Evolutionary conservation across 2,329 filamentous ascomycete species (phyloP).

Genomic region (Huntiella omanensis): DNA sequence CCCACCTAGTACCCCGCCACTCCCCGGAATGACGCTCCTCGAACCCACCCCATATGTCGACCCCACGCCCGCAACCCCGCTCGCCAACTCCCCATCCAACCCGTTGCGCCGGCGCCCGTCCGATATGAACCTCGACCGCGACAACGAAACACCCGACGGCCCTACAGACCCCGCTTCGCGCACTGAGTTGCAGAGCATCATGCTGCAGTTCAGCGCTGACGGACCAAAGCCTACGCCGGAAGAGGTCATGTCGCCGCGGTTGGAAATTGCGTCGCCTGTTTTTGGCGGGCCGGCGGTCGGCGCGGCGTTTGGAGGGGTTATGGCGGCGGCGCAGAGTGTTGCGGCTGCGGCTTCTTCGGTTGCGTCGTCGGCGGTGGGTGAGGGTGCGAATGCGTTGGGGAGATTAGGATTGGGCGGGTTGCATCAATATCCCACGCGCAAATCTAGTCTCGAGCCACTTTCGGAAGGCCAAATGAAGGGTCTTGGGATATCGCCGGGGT

Average conservation of each 20-base stretch:
- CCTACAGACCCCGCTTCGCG: slow-evolving; percentile 43
- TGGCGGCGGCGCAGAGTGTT: neutral
- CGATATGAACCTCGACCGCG: slow-evolving; percentile 34
- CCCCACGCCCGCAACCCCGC: slow-evolving; percentile 38
- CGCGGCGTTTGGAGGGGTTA: slow-evolving; percentile 1
- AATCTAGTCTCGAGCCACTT: slow-evolving; percentile 67
- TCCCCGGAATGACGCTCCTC: slow-evolving; percentile 27
- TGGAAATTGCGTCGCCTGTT: slow-evolving; percentile 67
- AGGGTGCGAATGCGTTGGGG: neutral
- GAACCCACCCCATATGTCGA: slow-evolving; percentile 33
- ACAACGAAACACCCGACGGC: slow-evolving; percentile 43
- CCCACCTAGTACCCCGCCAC: slow-evolving; percentile 23
- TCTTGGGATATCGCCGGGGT: slow-evolving; percentile 13
- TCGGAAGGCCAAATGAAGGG: slow-evolving; percentile 32
- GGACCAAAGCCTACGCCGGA: slow-evolving; percentile 53
- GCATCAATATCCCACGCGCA: slow-evolving; percentile 54
- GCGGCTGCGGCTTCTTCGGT: neutral
- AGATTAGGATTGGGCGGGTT: neutral
- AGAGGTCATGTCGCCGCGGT: slow-evolving; percentile 78
- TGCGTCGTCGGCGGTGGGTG: neutral
- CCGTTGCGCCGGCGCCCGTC: slow-evolving; percentile 34
- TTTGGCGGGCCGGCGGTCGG: slow-evolving; percentile 34
- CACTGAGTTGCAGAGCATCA: slow-evolving; percentile 89
- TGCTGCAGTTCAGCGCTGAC: slow-evolving; percentile 79
- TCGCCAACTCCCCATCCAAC: slow-evolving; percentile 30